Conservation (phyloP, 1,284 basidiomycete genomes). For the Schizopora paradoxa region DNA sequence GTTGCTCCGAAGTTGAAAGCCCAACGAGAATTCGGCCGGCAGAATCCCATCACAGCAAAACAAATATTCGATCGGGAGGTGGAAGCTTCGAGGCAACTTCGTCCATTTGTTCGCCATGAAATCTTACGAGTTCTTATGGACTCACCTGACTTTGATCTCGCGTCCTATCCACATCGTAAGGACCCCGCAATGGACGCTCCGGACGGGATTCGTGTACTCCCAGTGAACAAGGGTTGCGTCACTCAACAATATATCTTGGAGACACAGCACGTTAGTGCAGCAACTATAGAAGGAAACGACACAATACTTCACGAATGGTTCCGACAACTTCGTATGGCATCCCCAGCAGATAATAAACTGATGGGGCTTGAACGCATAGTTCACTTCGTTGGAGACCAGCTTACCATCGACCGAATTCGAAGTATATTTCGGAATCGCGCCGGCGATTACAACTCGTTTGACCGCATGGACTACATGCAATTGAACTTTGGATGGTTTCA, state of each 20-base stretch:
- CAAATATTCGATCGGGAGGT: too few species aligned
- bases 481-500: slow-evolving; percentile 7
- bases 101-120: too few species aligned
- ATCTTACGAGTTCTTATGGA: slow-evolving; percentile 25
- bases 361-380: slow-evolving; percentile 22
- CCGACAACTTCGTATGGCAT: slow-evolving; percentile 23
- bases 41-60: too few species aligned
- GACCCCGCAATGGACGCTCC: slow-evolving; percentile 20
- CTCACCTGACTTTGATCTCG: slow-evolving; percentile 25
- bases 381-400: slow-evolving; percentile 30
- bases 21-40: too few species aligned
- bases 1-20: too few species aligned
- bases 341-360: slow-evolving; percentile 18
- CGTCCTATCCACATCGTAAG: slow-evolving; percentile 19
- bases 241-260: slow-evolving; percentile 29
- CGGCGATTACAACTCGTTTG: neutral
- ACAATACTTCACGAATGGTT: slow-evolving; percentile 14
- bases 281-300: neutral
- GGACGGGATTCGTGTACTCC: slow-evolving; percentile 26
- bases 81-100: too few species aligned
- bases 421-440: slow-evolving; percentile 7
- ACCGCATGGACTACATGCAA: slow-evolving; percentile 5
- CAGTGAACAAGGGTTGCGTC: slow-evolving; percentile 23
- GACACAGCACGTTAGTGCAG: slow-evolving; percentile 25
- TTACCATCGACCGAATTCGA: slow-evolving; percentile 25